Evolutionary conservation across 129 eudicot genomes (phyloP).

Genomic region (Saussurea involucrata): DNA sequence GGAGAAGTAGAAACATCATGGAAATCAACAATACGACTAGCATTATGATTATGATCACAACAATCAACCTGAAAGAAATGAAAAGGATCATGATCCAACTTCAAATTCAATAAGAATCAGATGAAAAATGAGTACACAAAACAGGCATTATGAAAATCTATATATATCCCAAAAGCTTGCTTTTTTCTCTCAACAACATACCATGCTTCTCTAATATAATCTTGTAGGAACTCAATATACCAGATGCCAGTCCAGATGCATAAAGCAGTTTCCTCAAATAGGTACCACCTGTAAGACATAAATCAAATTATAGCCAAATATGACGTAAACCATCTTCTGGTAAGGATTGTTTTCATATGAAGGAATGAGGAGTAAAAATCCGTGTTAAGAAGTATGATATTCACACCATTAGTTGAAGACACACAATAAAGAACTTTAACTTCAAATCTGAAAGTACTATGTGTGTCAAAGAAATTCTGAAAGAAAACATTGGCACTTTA

Average conservation of each 20-base stretch:
- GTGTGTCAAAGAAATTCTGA: neutral
- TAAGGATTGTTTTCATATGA: too few species aligned
- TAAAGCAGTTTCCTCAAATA: slow-evolving; percentile 59
- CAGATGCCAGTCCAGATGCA: slow-evolving; percentile 69
- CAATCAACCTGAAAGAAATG: slow-evolving; percentile 55
- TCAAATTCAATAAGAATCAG: neutral
- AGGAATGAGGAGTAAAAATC: too few species aligned
- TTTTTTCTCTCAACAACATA: slow-evolving; percentile 22
- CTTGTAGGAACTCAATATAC: slow-evolving; percentile 55
- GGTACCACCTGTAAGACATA: slow-evolving; percentile 65
- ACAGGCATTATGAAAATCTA: neutral
- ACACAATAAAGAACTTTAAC: too few species aligned
- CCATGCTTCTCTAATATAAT: slow-evolving; percentile 54
- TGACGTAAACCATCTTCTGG: too few species aligned
- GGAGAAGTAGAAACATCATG: slow-evolving; percentile 56
- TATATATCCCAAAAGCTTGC: neutral
- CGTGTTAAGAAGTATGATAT: too few species aligned
- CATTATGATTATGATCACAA: slow-evolving; percentile 47
- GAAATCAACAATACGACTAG: slow-evolving; percentile 42
- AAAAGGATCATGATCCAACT: neutral
- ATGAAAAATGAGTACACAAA: neutral
- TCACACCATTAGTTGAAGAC: too few species aligned
- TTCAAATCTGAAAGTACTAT: neutral
- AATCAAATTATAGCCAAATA: too few species aligned
- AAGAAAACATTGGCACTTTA: neutral